These are phyloP conservation scores for Podaxis sp. DNA, from an alignment of 768 basidiomycete species.

Conservation along the genomic window DNA sequence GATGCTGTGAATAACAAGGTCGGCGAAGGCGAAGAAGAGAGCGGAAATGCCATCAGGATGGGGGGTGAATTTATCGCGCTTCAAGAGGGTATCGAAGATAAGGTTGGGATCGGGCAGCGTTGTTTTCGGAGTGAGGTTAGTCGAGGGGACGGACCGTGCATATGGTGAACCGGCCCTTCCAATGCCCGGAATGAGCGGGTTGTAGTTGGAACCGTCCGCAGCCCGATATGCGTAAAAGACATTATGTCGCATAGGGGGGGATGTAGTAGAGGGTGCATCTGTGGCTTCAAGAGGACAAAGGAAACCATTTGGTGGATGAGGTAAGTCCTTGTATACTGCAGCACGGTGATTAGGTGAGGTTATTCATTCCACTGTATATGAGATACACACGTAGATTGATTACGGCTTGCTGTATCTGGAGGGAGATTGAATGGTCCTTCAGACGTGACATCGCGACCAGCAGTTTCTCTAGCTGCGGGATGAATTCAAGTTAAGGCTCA, in stretches of 20 bases:
- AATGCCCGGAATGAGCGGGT: conserved; percentile 49
- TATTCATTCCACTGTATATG: conserved; percentile 13
- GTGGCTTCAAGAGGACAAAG: conserved; percentile 24
- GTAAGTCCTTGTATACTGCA: conserved; percentile 77
- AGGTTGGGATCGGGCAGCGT: conserved; percentile 64
- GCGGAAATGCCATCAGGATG: conserved; percentile 73
- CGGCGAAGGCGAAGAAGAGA: conserved; percentile 78
- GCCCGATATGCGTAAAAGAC: conserved; percentile 54
- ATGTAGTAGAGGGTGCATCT: background rate
- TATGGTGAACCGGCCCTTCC: conserved; percentile 66
- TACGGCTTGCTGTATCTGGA: conserved; percentile 45
- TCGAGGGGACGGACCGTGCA: conserved; percentile 62
- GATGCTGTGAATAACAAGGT: conserved; percentile 71
- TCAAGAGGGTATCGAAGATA: conserved; percentile 71
- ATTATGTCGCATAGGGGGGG: conserved; percentile 8
- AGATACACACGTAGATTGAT: conserved; percentile 55
- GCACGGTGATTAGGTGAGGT: conserved; percentile 13
- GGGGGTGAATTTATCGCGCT: conserved; percentile 43
- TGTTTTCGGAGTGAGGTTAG: conserved; percentile 37
- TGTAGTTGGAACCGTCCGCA: conserved; percentile 64
- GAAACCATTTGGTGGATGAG: conserved; percentile 67
- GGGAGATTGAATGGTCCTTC: conserved; percentile 28
- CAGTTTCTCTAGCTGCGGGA: conserved; percentile 59
- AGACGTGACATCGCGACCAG: conserved; percentile 60
- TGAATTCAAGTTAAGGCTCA: conserved; percentile 8